Conservation (phyloP, 805 yeast genomes). For the Priceomyces castillae region DNA sequence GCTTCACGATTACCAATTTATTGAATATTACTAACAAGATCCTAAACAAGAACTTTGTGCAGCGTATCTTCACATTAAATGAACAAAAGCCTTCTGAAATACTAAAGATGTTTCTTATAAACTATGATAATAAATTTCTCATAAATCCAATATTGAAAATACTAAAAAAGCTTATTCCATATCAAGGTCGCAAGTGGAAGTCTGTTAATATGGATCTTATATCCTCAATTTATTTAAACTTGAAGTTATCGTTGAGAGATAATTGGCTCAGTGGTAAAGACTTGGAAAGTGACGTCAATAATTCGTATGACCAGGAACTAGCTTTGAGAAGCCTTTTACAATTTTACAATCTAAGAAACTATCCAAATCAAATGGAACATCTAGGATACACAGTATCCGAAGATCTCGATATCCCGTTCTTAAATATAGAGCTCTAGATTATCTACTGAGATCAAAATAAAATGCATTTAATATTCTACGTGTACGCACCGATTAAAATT, state of each 20-base stretch:
- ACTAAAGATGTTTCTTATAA: constrained; percentile 53
- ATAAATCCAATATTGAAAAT: constrained; percentile 71
- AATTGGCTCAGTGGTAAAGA: constrained; percentile 87
- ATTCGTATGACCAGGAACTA: constrained; percentile 80
- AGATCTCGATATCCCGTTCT: constrained; percentile 8
- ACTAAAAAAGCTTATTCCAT: constrained; percentile 78
- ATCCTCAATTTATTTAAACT: constrained; percentile 77
- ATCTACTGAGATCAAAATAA: neutral
- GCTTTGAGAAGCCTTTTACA: constrained; percentile 77
- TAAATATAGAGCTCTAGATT: neutral
- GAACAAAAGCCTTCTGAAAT: constrained; percentile 63
- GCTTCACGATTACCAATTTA: constrained; percentile 49
- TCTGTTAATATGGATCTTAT: constrained; percentile 90
- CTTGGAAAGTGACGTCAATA: constrained; percentile 67
- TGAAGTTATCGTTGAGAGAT: constrained; percentile 70
- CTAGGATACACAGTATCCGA: constrained; percentile 51
- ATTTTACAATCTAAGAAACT: constrained; percentile 66
- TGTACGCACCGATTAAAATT: constrained; percentile 6
- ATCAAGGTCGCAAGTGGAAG: constrained; percentile 93
- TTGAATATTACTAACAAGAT: constrained; percentile 56
- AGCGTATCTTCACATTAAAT: constrained; percentile 62
- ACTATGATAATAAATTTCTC: constrained; percentile 57
- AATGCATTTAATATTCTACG: neutral
- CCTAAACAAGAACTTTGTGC: constrained; percentile 61
- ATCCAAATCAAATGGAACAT: constrained; percentile 48